Percentiles rank a stretch among this genome's conserved stretches.
Conservation (phyloP, 2,329 filamentous ascomycete genomes). For the Verticillium klebahnii region DNA sequence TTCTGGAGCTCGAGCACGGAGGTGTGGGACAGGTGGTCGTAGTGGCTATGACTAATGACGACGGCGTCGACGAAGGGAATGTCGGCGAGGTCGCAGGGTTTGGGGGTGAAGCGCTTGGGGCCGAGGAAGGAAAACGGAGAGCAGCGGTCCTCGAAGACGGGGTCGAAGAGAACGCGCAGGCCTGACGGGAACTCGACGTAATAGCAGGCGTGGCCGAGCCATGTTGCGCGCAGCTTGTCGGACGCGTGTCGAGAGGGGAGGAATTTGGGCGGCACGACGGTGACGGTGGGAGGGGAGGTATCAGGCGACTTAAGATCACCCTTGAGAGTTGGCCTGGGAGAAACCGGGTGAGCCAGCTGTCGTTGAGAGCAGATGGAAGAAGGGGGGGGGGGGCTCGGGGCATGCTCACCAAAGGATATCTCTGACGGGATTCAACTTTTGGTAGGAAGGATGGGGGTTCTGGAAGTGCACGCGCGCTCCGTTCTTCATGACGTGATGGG, state of each 20-base stretch:
- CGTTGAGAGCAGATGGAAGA: slow-evolving; percentile 8
- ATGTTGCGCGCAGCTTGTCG: slow-evolving; percentile 71
- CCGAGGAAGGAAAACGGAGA: slow-evolving; percentile 67
- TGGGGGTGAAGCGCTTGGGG: slow-evolving; percentile 73
- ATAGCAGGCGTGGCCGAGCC: slow-evolving; percentile 94
- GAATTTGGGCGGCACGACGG: slow-evolving; percentile 64
- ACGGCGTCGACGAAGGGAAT: slow-evolving; percentile 73
- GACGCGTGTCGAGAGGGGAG: slow-evolving; percentile 53
- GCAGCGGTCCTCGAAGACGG: slow-evolving; percentile 86
- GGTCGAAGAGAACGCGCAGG: slow-evolving; percentile 85
- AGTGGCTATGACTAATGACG: slow-evolving; percentile 85
- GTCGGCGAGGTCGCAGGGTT: slow-evolving; percentile 72
- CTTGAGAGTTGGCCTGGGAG: slow-evolving; percentile 26
- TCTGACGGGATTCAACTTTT: slow-evolving; percentile 13
- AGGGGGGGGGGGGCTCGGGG: neutral
- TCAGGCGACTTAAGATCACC: slow-evolving; percentile 47
- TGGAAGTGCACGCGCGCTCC: slow-evolving; percentile 39
- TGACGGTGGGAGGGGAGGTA: slow-evolving; percentile 60
- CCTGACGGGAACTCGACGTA: slow-evolving; percentile 86
- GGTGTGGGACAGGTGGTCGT: slow-evolving; percentile 81
- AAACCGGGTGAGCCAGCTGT: too few relatives aligned
- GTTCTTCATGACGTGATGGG: slow-evolving; percentile 41
- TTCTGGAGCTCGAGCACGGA: slow-evolving; percentile 68
- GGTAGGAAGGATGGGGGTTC: slow-evolving; percentile 47
- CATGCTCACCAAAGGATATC: slow-evolving; percentile 31